Evolutionary conservation across 108 stramenopile genomes (phyloP).

Genomic region (Tribonema minus): DNA sequence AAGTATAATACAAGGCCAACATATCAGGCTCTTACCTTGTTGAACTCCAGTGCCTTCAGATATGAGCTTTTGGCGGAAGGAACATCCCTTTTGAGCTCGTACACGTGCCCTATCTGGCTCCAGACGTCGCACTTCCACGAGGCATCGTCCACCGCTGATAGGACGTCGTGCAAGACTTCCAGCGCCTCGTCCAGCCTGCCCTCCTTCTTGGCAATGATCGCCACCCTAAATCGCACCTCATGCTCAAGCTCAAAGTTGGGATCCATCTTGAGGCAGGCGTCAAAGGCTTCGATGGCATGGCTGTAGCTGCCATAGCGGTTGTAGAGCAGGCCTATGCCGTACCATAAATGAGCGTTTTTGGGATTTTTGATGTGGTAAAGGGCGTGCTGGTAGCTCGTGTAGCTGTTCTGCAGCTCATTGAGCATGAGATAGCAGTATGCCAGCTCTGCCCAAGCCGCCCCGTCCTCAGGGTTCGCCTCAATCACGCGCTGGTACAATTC

Average conservation of each 20-base stretch:
- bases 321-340: slow-evolving; percentile 30
- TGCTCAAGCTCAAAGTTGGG: slow-evolving; percentile 41
- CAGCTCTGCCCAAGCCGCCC: slow-evolving; percentile 35
- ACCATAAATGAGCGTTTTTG: slow-evolving; percentile 35
- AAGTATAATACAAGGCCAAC: no score
- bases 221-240: slow-evolving; percentile 38
- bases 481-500: slow-evolving; percentile 26
- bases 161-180: slow-evolving; percentile 14
- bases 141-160: slow-evolving; percentile 21
- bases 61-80: slow-evolving; percentile 16
- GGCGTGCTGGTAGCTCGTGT: slow-evolving; percentile 37
- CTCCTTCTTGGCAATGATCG: slow-evolving; percentile 33
- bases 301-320: slow-evolving; percentile 39
- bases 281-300: slow-evolving; percentile 39
- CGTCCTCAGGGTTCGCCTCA: slow-evolving; percentile 16
- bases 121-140: slow-evolving; percentile 22
- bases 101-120: slow-evolving; percentile 29
- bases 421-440: slow-evolving; percentile 43
- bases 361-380: slow-evolving; percentile 26
- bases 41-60: slow-evolving; percentile 28
- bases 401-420: slow-evolving; percentile 35
- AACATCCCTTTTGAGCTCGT: slow-evolving; percentile 33
- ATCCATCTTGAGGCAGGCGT: slow-evolving; percentile 37
- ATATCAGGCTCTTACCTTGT: no score
- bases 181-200: slow-evolving; percentile 32